These are phyloP conservation scores for Pythium phragmiticola DNA, from an alignment of 352 stramenopile species.

Conservation along the genomic window DNA sequence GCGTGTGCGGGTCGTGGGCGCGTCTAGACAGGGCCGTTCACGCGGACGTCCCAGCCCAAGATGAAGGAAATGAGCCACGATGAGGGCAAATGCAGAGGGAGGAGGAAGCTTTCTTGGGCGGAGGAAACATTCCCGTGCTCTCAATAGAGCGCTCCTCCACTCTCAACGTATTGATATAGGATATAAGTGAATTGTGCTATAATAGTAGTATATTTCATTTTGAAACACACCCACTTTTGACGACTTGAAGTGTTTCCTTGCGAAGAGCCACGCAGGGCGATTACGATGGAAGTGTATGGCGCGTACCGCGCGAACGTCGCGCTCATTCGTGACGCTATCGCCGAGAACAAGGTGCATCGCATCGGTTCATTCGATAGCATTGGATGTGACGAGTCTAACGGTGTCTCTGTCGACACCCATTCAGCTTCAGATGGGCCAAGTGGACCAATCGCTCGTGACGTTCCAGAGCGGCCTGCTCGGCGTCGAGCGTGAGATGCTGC, in stretches of 20 bases:
- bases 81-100: background rate
- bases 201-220: slow-evolving; percentile 8
- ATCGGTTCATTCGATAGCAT: background rate
- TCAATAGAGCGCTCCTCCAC: slow-evolving; percentile 20
- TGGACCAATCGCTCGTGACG: slow-evolving; percentile 49
- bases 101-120: background rate
- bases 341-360: slow-evolving; percentile 53
- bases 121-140: slow-evolving; percentile 2
- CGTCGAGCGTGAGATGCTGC: slow-evolving; percentile 80
- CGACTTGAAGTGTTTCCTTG: background rate
- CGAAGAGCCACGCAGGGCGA: background rate
- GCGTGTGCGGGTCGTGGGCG: background rate
- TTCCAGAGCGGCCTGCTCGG: slow-evolving; percentile 67
- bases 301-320: slow-evolving; percentile 47
- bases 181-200: background rate
- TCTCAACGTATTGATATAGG: background rate
- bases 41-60: background rate
- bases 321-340: slow-evolving; percentile 59
- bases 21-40: background rate
- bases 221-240: slow-evolving; percentile 13
- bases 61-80: background rate
- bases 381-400: slow-evolving; percentile 7
- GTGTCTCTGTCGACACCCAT: slow-evolving; percentile 4
- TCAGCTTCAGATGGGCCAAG: slow-evolving; percentile 59
- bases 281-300: slow-evolving; percentile 56